Percentiles rank a stretch among this genome's conserved stretches.
These are phyloP conservation scores for Pseudomonodictys pantanalensis DNA, from an alignment of 495 filamentous ascomycete genomes.

Conservation along the genomic window DNA sequence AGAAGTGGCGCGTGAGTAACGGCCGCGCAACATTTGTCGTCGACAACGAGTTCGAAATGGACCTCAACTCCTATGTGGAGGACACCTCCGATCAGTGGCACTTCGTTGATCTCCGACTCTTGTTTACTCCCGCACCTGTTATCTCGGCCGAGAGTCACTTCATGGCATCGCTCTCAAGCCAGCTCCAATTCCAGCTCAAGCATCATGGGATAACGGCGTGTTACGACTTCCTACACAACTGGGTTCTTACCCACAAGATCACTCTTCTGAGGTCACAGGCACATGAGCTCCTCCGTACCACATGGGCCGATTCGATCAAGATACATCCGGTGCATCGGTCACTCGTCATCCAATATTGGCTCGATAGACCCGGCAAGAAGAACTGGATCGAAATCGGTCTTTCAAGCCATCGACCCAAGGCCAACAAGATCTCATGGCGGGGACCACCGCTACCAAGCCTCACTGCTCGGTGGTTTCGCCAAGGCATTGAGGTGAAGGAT, in stretches of 20 bases:
- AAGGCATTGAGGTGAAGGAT: constrained; percentile 68
- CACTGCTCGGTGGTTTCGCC: constrained; percentile 78
- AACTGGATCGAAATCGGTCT: constrained; percentile 91
- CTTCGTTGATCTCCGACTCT: constrained; percentile 86
- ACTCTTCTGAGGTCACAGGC: constrained; percentile 75
- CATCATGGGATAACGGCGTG: constrained; percentile 69
- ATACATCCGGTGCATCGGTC: constrained; percentile 74
- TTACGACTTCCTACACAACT: constrained; percentile 78
- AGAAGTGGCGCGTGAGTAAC: constrained; percentile 67
- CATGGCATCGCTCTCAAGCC: too few relatives aligned
- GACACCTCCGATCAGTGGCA: constrained; percentile 76
- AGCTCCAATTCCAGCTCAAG: constrained; percentile 63
- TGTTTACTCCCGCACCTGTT: constrained; percentile 66
- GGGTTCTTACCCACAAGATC: constrained; percentile 85
- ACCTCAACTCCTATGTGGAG: constrained; percentile 82
- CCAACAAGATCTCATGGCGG: constrained; percentile 41
- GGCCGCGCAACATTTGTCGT: constrained; percentile 86
- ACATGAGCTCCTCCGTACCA: constrained; percentile 56
- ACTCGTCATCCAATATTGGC: constrained; percentile 89
- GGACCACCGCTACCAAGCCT: constrained; percentile 49
- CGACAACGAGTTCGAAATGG: constrained; percentile 83
- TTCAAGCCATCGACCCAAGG: constrained; percentile 55
- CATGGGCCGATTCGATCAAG: constrained; percentile 73
- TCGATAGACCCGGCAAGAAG: constrained; percentile 61
- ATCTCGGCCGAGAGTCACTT: constrained; percentile 43